Percentiles rank a stretch among this genome's conserved stretches.
These are phyloP conservation scores for Cryphonectria japonica DNA, from an alignment of 2,329 filamentous ascomycete species.

Conservation along the genomic window DNA sequence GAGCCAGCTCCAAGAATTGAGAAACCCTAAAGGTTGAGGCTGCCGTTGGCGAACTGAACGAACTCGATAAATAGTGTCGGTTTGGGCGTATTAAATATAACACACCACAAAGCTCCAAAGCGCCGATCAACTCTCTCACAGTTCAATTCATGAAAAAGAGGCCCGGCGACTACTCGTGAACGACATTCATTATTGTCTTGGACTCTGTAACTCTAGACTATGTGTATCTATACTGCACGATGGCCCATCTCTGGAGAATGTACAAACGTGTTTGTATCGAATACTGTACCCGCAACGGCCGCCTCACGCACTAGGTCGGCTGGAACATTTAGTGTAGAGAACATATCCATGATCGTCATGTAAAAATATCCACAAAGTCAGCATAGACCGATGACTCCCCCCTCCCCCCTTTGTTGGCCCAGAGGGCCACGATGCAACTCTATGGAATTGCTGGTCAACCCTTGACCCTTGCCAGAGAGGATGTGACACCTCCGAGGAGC, in stretches of 20 bases:
- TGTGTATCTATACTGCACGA: not conserved
- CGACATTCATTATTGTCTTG: not conserved
- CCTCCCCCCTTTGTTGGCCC: too few relatives aligned
- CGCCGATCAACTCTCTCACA: not conserved
- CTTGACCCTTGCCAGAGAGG: not conserved
- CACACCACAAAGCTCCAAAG: not conserved
- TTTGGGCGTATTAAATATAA: not conserved
- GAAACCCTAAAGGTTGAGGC: not conserved
- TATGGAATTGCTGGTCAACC: not conserved
- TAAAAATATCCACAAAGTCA: not conserved
- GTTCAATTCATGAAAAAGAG: not conserved
- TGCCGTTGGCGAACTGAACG: not conserved
- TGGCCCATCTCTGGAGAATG: not conserved
- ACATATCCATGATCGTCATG: not conserved
- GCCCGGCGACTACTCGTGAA: not conserved
- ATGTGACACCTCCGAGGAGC: not conserved
- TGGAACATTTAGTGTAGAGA: not conserved
- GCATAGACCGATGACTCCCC: not conserved
- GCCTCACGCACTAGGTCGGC: not conserved
- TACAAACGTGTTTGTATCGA: not conserved
- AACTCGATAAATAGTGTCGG: not conserved
- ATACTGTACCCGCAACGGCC: not conserved
- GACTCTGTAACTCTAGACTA: not conserved
- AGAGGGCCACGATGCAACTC: not conserved
- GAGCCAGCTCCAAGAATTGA: slow-evolving; percentile 25